Evolutionary conservation across 2,329 filamentous ascomycete genomes (phyloP).

Genomic region (Blastomyces emzantsi): DNA sequence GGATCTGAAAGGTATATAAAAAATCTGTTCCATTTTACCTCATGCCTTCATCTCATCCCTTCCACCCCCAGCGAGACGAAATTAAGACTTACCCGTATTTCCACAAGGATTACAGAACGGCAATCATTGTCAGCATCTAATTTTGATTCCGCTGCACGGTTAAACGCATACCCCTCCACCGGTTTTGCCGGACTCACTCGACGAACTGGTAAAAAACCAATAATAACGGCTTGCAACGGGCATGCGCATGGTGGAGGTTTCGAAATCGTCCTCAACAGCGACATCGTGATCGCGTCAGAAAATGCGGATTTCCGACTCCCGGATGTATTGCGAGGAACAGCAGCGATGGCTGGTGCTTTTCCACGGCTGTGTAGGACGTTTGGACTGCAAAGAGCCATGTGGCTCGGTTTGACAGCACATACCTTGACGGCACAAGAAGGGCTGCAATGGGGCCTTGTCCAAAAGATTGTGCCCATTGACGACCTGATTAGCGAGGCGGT

Average conservation of each 20-base stretch:
- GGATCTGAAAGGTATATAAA: slow-evolving; percentile 41
- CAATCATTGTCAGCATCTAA: slow-evolving; percentile 26
- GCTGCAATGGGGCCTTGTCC: slow-evolving; percentile 56
- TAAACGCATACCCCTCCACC: slow-evolving; percentile 33
- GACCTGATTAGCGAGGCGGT: slow-evolving; percentile 51
- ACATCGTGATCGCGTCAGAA: slow-evolving; percentile 57
- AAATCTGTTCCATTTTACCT: slow-evolving; percentile 30
- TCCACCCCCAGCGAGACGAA: not conserved
- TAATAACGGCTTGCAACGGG: slow-evolving; percentile 68
- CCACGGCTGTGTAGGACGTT: slow-evolving; percentile 57
- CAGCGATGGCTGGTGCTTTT: slow-evolving; percentile 60
- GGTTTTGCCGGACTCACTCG: slow-evolving; percentile 50
- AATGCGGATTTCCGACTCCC: slow-evolving; percentile 58
- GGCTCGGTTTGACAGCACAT: slow-evolving; percentile 60
- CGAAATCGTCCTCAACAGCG: slow-evolving; percentile 81
- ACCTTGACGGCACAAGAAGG: slow-evolving; percentile 52
- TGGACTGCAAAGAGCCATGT: slow-evolving; percentile 58
- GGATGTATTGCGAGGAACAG: slow-evolving; percentile 62
- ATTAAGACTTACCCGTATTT: slow-evolving; percentile 4
- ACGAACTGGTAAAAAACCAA: slow-evolving; percentile 58
- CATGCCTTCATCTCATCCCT: not conserved
- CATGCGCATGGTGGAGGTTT: slow-evolving; percentile 66
- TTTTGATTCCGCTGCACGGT: slow-evolving; percentile 19
- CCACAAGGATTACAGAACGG: slow-evolving; percentile 10
- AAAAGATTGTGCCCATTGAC: slow-evolving; percentile 53